Conservation (phyloP, 495 filamentous ascomycete species). For the Coniosporium apollinis region DNA sequence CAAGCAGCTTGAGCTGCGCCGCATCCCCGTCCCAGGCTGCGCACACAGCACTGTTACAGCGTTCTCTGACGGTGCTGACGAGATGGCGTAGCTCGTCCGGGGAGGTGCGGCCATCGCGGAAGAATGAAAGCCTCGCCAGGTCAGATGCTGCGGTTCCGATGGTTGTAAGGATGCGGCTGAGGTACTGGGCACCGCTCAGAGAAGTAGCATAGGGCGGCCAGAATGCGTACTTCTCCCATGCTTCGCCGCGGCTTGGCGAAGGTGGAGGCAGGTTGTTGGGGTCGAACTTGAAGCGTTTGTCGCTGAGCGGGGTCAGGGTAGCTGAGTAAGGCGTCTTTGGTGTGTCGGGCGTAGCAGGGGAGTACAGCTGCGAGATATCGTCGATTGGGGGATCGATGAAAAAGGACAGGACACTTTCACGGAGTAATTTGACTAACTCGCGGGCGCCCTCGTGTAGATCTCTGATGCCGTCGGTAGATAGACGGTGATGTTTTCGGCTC, state of each 20-base stretch:
- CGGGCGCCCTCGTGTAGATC: constrained; percentile 62
- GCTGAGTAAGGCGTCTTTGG: constrained; percentile 46
- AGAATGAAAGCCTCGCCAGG: constrained; percentile 56
- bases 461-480: constrained; percentile 49
- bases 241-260: constrained; percentile 55
- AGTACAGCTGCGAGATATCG: constrained; percentile 71
- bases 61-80: constrained; percentile 63
- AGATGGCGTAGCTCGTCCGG: constrained; percentile 52
- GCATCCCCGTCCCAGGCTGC: constrained; percentile 79
- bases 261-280: constrained; percentile 59
- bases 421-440: constrained; percentile 66
- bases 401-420: constrained; percentile 59
- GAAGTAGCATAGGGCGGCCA: constrained; percentile 91
- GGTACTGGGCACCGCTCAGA: constrained; percentile 70
- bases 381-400: constrained; percentile 84
- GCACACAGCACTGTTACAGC: constrained; percentile 63
- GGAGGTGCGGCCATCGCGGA: constrained; percentile 37
- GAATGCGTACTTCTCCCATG: constrained; percentile 91
- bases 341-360: constrained; percentile 55
- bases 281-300: constrained; percentile 64
- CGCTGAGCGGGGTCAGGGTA: constrained; percentile 32
- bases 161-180: constrained; percentile 60
- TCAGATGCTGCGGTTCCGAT: constrained; percentile 75
- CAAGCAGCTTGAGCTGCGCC: constrained; percentile 71
- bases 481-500: constrained; percentile 66